Conservation (phyloP, 345 rosid genomes). For the Rhodamnia rubescens region DNA sequence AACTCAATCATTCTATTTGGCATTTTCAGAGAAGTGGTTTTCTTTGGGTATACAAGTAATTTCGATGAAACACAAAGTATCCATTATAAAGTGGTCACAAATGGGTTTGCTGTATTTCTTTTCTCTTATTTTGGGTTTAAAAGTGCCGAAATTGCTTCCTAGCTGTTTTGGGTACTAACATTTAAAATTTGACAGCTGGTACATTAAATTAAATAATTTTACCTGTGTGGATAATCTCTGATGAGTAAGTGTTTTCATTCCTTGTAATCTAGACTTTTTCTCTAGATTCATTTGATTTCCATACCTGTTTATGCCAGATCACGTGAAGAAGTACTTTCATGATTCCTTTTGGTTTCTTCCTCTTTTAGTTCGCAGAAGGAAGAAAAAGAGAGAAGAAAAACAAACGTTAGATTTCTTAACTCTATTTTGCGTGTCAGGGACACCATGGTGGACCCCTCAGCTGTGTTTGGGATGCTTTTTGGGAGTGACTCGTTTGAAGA, state of each 20-base stretch:
- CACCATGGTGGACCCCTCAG: slow-evolving; percentile 77
- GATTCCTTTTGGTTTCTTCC: neutral
- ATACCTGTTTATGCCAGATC: neutral
- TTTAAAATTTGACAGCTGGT: neutral
- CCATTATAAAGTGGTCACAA: neutral
- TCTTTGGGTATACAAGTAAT: neutral
- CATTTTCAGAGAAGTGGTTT: neutral
- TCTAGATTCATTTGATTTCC: neutral
- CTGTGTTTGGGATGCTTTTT: slow-evolving; percentile 89
- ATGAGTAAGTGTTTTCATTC: neutral
- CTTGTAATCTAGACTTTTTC: neutral
- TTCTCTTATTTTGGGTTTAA: neutral
- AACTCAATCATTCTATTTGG: neutral
- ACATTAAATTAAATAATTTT: neutral
- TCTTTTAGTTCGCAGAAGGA: neutral
- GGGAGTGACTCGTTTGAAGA: slow-evolving; percentile 92
- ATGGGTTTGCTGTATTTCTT: neutral
- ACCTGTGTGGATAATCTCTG: neutral
- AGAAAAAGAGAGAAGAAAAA: neutral
- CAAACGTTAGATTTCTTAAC: neutral
- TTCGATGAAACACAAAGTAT: neutral
- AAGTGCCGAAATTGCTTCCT: neutral
- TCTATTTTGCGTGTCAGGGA: slow-evolving; percentile 36
- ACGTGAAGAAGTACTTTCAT: neutral
- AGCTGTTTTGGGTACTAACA: neutral